Percentiles rank a stretch among this genome's conserved stretches.
Conservation (phyloP, 768 basidiomycete species). For the Tricholoma sp. region DNA sequence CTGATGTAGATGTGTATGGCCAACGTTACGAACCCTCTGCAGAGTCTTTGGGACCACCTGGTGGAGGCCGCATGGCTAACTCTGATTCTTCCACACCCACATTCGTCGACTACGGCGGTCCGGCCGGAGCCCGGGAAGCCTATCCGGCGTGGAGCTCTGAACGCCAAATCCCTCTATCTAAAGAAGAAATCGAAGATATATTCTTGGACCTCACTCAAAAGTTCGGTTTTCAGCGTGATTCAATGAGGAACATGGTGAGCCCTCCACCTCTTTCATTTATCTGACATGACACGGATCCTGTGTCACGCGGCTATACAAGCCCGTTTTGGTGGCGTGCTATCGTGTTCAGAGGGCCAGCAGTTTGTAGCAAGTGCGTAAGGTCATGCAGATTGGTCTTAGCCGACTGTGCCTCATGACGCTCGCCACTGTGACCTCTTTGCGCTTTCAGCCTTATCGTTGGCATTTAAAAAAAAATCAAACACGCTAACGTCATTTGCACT, state of each 20-base stretch:
- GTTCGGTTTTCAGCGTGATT: constrained; percentile 96
- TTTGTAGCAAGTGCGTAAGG: background rate
- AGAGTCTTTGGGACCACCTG: constrained; percentile 64
- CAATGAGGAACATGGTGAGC: constrained; percentile 89
- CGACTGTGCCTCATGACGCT: background rate
- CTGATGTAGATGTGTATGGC: constrained; percentile 69
- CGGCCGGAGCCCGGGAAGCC: constrained; percentile 64
- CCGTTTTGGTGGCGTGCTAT: background rate
- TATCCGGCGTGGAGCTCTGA: constrained; percentile 95
- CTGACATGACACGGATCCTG: background rate
- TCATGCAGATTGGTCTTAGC: background rate
- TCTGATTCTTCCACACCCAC: constrained; percentile 74
- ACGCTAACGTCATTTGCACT: constrained; percentile 11
- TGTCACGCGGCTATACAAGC: background rate
- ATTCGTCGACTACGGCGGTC: constrained; percentile 56
- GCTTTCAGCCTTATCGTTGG: background rate
- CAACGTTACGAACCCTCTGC: constrained; percentile 68
- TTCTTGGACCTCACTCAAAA: constrained; percentile 97
- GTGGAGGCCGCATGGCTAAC: constrained; percentile 41
- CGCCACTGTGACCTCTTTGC: background rate
- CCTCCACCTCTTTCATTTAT: background rate
- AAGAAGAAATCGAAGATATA: constrained; percentile 99
- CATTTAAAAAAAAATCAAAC: too few species aligned
- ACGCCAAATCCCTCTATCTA: constrained; percentile 91
- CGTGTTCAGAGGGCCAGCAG: background rate